Conservation (phyloP, 2,329 filamentous ascomycete genomes). For the Dothiorella sarmentorum region DNA sequence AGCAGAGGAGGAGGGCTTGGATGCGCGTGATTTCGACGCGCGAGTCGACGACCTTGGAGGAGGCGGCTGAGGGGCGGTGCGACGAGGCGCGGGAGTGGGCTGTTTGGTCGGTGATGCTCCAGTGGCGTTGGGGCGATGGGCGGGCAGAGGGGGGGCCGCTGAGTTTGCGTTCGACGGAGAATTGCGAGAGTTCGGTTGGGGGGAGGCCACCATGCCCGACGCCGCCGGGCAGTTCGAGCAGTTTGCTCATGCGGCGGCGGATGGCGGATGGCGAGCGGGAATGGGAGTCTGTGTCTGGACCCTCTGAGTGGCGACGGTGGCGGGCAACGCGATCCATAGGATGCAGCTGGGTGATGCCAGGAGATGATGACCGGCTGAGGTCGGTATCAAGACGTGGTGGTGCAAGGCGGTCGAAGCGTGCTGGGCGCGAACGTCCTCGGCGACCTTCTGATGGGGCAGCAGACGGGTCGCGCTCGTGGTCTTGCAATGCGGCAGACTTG, state of each 20-base stretch:
- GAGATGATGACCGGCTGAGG: slow-evolving; percentile 15
- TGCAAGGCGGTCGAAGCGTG: slow-evolving; percentile 44
- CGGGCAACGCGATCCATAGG: background rate
- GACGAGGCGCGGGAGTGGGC: slow-evolving; percentile 23
- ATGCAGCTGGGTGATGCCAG: slow-evolving; percentile 4
- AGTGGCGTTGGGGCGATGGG: slow-evolving; percentile 46
- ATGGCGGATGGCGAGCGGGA: slow-evolving; percentile 26
- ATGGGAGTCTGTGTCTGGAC: slow-evolving; percentile 8
- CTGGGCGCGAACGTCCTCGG: slow-evolving; percentile 37
- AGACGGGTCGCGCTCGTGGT: background rate
- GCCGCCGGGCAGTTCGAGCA: slow-evolving; percentile 32
- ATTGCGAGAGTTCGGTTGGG: slow-evolving; percentile 22
- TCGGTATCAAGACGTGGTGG: slow-evolving; percentile 49
- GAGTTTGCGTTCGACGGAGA: background rate
- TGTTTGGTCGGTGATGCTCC: slow-evolving; percentile 56
- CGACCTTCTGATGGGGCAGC: background rate
- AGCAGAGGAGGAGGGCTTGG: slow-evolving; percentile 70
- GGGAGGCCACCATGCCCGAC: slow-evolving; percentile 30
- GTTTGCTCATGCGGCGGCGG: slow-evolving; percentile 30
- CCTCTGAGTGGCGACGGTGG: background rate
- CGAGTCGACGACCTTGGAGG: slow-evolving; percentile 30
- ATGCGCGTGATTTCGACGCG: slow-evolving; percentile 76
- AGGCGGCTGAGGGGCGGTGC: slow-evolving; percentile 29
- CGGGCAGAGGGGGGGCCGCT: slow-evolving; percentile 29
- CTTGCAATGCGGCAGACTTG: slow-evolving; percentile 8